Percentiles rank a stretch among this genome's conserved stretches.
Conservation (phyloP, 768 basidiomycete genomes). For the Gymnopilus dilepis region DNA sequence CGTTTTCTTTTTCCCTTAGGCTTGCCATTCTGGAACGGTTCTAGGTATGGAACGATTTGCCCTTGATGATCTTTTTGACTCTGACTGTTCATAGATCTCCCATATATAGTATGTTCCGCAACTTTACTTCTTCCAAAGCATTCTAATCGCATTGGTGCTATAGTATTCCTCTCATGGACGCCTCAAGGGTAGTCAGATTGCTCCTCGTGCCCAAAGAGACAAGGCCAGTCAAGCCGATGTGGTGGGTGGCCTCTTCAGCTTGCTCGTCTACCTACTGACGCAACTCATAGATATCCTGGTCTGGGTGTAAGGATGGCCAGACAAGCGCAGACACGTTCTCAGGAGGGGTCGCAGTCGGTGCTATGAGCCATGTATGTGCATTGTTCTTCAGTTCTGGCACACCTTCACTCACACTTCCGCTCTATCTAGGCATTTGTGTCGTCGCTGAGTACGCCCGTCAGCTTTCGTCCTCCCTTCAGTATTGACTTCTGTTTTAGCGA, state of each 20-base stretch:
- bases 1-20: conserved; percentile 39
- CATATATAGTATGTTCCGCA: conserved; percentile 47
- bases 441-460: conserved; percentile 45
- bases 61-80: conserved; percentile 1
- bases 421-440: conserved; percentile 63
- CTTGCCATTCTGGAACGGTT: conserved; percentile 60
- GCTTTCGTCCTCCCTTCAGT: neutral
- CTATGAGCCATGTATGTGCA: conserved; percentile 77
- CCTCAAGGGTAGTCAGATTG: conserved; percentile 50
- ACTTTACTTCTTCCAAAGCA: neutral
- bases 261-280: neutral
- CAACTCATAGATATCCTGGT: conserved; percentile 64
- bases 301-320: conserved; percentile 73
- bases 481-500: conserved; percentile 20
- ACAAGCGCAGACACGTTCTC: conserved; percentile 75
- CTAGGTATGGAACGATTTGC: conserved; percentile 41
- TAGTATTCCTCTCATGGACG: conserved; percentile 68
- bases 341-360: conserved; percentile 70
- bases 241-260: conserved; percentile 33
- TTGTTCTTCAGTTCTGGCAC: neutral
- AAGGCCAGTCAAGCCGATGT: conserved; percentile 78
- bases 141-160: neutral
- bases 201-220: conserved; percentile 31
- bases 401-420: neutral
- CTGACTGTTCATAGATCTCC: conserved; percentile 41